Evolutionary conservation across 208 protist genomes (phyloP), one percentile per base, ranked within the genome.

Genomic region (Giardia duodenalis): DNA sequence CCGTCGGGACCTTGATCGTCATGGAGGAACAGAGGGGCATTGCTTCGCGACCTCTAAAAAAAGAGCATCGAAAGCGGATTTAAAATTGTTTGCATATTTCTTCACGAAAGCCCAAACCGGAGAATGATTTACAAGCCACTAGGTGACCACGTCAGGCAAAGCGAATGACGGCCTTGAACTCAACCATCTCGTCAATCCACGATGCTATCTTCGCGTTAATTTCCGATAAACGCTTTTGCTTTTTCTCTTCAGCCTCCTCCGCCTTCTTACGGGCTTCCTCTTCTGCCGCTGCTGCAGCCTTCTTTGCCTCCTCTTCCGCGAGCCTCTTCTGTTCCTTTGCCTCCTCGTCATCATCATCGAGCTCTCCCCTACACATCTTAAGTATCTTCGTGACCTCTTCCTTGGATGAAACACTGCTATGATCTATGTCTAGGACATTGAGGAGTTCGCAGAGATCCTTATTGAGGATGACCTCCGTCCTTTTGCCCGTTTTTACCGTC

Each of bases 1-100:
- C 44, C 10, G 46, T 43, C 0, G 92, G 92, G 88, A 93, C 91
- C 19, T 88, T 67, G 46, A n/a, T 57, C 0, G 88, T 88, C 43
- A 86, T 19, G 44, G 0, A 19, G 47, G 19, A 46, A 43, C 39
- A 48, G 1, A 91, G 46, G 2, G 4, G 2, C 88, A 91, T 91
- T 45, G 57, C 57, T 76, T 76, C 57, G 10, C 57, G 10, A 39
- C 57, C 19, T 30, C 57, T 76, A 10, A 10, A 10, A 39, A 10
- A 39, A 39, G 10, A 39, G 19, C 57, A 30, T 76, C 19, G 30
- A 30, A 76, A 39, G 10, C 30, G 19, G 30, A 76, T 76, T 76
- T 30, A 76, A 76, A 76, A 30, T 30, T 10, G 19, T 76, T 76
- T 76, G 30, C 57, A 76, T n/a, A n/a, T n/a, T n/a, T n/a, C n/a